Percentiles rank a stretch among this genome's conserved stretches.
Conservation (phyloP, 805 yeast species). For the Candida ponderosae region DNA sequence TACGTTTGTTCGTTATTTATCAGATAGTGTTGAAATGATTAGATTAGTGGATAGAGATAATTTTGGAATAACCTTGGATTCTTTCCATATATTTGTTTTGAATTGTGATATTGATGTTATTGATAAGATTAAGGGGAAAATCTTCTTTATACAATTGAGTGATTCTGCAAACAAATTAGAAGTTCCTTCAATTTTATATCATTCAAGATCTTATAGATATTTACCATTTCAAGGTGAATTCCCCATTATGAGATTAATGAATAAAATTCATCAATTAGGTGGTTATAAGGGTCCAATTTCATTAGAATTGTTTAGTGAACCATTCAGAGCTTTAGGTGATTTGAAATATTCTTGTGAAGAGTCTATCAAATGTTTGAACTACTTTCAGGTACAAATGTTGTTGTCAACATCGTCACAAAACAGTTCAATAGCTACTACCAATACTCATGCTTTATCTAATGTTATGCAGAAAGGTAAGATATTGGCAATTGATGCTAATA, state of each 20-base stretch:
- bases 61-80: constrained; percentile 22
- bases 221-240: constrained; percentile 5
- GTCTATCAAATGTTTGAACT: neutral
- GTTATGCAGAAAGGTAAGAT: too few relatives aligned
- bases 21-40: constrained; percentile 12
- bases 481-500: too few relatives aligned
- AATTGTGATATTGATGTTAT: constrained; percentile 3
- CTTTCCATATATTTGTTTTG: constrained; percentile 19
- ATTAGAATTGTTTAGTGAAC: constrained; percentile 5
- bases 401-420: too few relatives aligned
- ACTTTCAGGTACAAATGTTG: too few relatives aligned
- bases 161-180: constrained; percentile 7
- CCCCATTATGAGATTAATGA: neutral
- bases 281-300: constrained; percentile 2
- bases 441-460: too few relatives aligned
- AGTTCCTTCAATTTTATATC: constrained; percentile 1
- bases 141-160: constrained; percentile 21
- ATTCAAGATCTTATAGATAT: constrained; percentile 5
- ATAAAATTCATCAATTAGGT: neutral
- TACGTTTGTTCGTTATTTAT: constrained; percentile 12
- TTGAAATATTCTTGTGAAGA: constrained; percentile 1
- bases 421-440: too few relatives aligned
- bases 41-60: constrained; percentile 15
- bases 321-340: neutral
- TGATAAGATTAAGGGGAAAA: constrained; percentile 9